phyloP scores from a whole-genome alignment of 2,329 filamentous ascomycete genomes.

The Calonectria montana region DNA sequence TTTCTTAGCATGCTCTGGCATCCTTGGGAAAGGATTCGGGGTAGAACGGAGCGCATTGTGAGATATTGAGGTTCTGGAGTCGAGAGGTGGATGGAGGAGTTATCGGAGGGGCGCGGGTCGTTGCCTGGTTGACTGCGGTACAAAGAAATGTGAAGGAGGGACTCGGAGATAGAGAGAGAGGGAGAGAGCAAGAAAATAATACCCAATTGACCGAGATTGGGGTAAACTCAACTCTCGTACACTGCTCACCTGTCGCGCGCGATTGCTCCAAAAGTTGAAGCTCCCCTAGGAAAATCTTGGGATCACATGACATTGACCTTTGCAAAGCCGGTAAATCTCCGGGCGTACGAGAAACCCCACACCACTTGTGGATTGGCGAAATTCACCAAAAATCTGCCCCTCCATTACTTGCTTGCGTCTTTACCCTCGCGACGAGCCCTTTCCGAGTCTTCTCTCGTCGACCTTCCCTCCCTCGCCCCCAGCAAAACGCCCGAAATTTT shows the following conservation, averaged over 20 bases:
- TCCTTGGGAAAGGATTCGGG: conserved; percentile 39
- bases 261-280: conserved; percentile 33
- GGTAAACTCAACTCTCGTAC: conserved; percentile 15
- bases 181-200: not conserved
- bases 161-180: not conserved
- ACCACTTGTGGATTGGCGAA: conserved; percentile 53
- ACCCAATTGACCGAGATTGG: conserved; percentile 25
- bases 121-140: not conserved
- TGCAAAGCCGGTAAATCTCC: conserved; percentile 47
- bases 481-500: conserved; percentile 22
- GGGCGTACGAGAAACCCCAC: conserved; percentile 47
- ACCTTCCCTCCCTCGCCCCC: conserved; percentile 16
- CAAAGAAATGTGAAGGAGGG: not conserved
- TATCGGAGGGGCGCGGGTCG: not conserved
- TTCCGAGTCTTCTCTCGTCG: conserved; percentile 33
- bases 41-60: conserved; percentile 43
- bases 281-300: conserved; percentile 44
- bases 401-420: conserved; percentile 47
- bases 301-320: conserved; percentile 52
- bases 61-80: conserved; percentile 8
- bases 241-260: conserved; percentile 30
- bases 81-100: not conserved
- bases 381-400: conserved; percentile 57
- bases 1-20: conserved; percentile 28
- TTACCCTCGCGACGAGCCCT: conserved; percentile 44